These are phyloP conservation scores for Physcomitrium patens DNA, from an alignment of 225 moss, liverwort and hornwort genomes.

Conservation along the genomic window DNA sequence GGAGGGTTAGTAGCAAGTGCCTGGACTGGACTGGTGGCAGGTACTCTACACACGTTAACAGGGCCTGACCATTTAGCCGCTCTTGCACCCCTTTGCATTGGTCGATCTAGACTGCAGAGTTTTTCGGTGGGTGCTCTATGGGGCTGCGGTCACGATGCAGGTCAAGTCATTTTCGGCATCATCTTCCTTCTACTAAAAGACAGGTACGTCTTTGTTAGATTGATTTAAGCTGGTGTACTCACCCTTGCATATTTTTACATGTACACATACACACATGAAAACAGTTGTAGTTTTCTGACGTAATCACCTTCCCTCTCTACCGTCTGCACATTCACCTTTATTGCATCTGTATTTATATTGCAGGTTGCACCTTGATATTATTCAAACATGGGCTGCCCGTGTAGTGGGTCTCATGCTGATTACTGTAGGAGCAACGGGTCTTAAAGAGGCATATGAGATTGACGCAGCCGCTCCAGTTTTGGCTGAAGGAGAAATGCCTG, in stretches of 20 bases:
- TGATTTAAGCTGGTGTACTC: neutral
- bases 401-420: conserved; percentile 84
- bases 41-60: conserved; percentile 84
- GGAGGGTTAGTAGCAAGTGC: conserved; percentile 76
- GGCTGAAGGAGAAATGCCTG: conserved; percentile 43
- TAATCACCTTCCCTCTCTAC: neutral
- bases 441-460: conserved; percentile 79
- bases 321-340: neutral
- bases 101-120: conserved; percentile 81
- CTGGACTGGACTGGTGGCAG: conserved; percentile 90
- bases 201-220: conserved; percentile 36
- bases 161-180: conserved; percentile 90
- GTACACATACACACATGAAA: too few species aligned
- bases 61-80: conserved; percentile 94
- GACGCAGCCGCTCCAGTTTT: conserved; percentile 51
- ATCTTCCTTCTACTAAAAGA: conserved; percentile 86
- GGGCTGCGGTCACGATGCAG: conserved; percentile 96
- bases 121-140: conserved; percentile 90
- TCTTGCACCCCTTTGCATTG: conserved; percentile 91
- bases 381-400: conserved; percentile 91
- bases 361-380: conserved; percentile 79
- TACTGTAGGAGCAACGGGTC: conserved; percentile 79
- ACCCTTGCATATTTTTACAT: neutral
- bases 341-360: conserved; percentile 2
- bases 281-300: neutral